Conservation (phyloP, 2,329 filamentous ascomycete genomes). For the Cladophialophora yegresii region DNA sequence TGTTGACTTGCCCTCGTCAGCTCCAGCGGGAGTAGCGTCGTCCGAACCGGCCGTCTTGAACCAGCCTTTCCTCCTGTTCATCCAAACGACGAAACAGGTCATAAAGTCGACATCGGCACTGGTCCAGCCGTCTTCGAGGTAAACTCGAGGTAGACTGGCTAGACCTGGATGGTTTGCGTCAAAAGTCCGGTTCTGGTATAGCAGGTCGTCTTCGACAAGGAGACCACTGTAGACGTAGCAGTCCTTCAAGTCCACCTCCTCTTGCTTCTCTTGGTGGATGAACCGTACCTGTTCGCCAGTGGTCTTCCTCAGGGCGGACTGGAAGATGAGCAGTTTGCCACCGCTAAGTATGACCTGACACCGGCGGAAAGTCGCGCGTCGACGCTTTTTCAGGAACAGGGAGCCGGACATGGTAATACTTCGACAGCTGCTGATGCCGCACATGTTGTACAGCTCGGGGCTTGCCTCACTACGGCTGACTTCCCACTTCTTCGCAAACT, state of each 20-base stretch:
- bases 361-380: constrained; percentile 62
- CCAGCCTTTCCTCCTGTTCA: constrained; percentile 33
- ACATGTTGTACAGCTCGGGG: constrained; percentile 67
- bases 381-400: constrained; percentile 65
- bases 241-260: constrained; percentile 60
- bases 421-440: constrained; percentile 64
- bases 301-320: constrained; percentile 57
- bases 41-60: constrained; percentile 29
- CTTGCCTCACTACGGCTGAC: constrained; percentile 65
- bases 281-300: constrained; percentile 60
- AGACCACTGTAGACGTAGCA: constrained; percentile 68
- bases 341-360: constrained; percentile 62
- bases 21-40: constrained; percentile 20
- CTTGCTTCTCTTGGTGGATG: constrained; percentile 64
- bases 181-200: constrained; percentile 44
- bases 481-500: constrained; percentile 69
- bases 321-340: constrained; percentile 64
- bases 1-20: constrained; percentile 1
- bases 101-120: constrained; percentile 37
- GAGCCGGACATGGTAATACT: constrained; percentile 63
- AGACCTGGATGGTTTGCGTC: constrained; percentile 37
- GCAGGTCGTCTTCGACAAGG: constrained; percentile 62
- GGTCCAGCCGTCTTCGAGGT: constrained; percentile 40
- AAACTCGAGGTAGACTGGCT: constrained; percentile 33
- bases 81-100: constrained; percentile 38